Evolutionary conservation across 495 filamentous ascomycete species (phyloP).

Genomic region (Evernia prunastri): DNA sequence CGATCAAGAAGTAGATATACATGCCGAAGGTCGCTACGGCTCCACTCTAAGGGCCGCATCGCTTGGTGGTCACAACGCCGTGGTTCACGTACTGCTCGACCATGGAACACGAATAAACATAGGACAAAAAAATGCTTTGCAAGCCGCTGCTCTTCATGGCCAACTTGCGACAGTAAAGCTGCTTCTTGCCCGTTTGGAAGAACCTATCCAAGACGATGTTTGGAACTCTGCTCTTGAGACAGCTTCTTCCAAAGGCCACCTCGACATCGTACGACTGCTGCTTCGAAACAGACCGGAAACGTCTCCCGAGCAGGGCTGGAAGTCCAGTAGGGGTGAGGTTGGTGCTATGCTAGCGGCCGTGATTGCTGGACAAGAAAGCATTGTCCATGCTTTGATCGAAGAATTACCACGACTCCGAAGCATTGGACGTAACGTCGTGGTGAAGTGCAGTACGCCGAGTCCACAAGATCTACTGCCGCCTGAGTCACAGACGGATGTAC

Average conservation of each 20-base stretch:
- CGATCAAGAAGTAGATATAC: neutral
- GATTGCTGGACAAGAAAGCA: conserved; percentile 3
- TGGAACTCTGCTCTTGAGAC: conserved; percentile 7
- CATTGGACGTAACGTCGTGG: neutral
- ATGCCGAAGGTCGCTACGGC: conserved; percentile 1
- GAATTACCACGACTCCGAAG: neutral
- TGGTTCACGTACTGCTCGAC: neutral
- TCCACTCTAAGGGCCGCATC: conserved; percentile 5
- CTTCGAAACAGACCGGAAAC: neutral
- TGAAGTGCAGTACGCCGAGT: neutral
- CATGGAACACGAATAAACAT: conserved; percentile 2
- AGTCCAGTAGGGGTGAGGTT: too few relatives aligned
- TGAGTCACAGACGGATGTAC: neutral
- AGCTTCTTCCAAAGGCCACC: conserved; percentile 2
- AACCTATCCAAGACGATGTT: too few relatives aligned
- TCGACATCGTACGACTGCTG: conserved; percentile 1
- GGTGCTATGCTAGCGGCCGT: neutral
- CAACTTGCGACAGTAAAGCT: neutral
- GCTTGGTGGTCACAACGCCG: conserved; percentile 6
- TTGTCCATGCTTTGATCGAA: conserved; percentile 1
- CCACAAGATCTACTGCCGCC: neutral
- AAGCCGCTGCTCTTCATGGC: conserved; percentile 2
- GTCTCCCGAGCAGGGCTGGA: too few relatives aligned
- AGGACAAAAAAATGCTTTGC: conserved; percentile 1
- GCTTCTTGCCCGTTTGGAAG: neutral